Percentiles rank a stretch among this genome's conserved stretches.
These are phyloP conservation scores for Vishniacozyma victoriae DNA, from an alignment of 768 basidiomycete genomes.

Conservation along the genomic window DNA sequence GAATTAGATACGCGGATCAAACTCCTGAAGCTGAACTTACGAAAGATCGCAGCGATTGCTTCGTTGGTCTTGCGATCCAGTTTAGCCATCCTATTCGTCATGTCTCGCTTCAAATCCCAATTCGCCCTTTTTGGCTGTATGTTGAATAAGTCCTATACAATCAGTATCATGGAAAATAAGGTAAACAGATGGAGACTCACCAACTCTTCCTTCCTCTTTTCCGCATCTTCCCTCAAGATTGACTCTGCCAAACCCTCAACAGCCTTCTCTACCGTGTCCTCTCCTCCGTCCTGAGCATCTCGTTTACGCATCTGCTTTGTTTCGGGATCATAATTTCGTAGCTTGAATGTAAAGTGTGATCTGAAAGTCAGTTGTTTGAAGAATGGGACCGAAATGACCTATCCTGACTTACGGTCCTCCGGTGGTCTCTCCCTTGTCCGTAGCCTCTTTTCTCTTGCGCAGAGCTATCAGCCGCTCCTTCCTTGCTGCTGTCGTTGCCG, in stretches of 20 bases:
- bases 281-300: slow-evolving; percentile 55
- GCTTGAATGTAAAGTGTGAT: slow-evolving; percentile 45
- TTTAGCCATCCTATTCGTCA: slow-evolving; percentile 70
- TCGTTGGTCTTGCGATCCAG: slow-evolving; percentile 89
- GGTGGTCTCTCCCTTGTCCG: slow-evolving; percentile 22
- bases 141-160: slow-evolving; percentile 50
- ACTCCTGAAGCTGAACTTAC: slow-evolving; percentile 53
- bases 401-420: slow-evolving; percentile 30
- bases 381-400: neutral
- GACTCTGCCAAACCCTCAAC: slow-evolving; percentile 75
- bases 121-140: slow-evolving; percentile 68
- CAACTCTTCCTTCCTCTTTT: slow-evolving; percentile 75
- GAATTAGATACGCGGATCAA: neutral
- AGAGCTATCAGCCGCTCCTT: slow-evolving; percentile 46
- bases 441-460: slow-evolving; percentile 37
- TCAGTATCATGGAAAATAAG: neutral
- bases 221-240: slow-evolving; percentile 82
- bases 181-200: slow-evolving; percentile 51
- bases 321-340: slow-evolving; percentile 84
- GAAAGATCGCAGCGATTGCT: slow-evolving; percentile 84
- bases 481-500: slow-evolving; percentile 38
- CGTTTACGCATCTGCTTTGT: slow-evolving; percentile 49
- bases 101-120: slow-evolving; percentile 73
- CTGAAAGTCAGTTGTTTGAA: neutral
- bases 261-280: slow-evolving; percentile 76